Evolutionary conservation across 306 rosid species (phyloP), one percentile per base, ranked within the genome.

Genomic region (Pyrus pyrifolia): DNA sequence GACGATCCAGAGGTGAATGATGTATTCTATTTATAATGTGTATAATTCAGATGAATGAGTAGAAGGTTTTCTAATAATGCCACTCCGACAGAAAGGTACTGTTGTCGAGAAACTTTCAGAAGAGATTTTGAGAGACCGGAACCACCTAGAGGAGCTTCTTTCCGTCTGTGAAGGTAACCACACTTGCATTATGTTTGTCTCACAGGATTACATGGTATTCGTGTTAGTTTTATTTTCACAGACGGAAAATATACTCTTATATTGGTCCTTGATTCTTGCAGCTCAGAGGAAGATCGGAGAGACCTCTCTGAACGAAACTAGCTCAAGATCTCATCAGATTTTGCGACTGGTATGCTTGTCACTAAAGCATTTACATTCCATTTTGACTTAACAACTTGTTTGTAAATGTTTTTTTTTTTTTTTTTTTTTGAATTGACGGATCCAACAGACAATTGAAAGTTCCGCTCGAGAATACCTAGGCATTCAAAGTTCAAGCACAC

Each of bases 311-410:
- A 95, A 95, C 72, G 97, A 92, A 80, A 65, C 88, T 72, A 95
- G 98, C 83, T 95, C 98, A 64, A 88, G 98, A 88, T 95, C 98
- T 69, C 98, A 95, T 88, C 98, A 92, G 81, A 95, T 92, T 81
- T 80, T 95, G 71, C 86, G 98, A 81, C 71, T 95, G 89, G 97
- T 95, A 89, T 80, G 86, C 72, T 80, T 71, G 31, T 68, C 30
- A 19, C 51, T 31, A 44, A 29, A 62, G n/a, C 67, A 52, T 18
- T 61, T 71, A 12, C 14, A 31, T 49, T 67, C 30, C n/a, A 14
- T 21, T 42, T 66, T 71, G 53, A 7, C 29, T 9, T 64, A 19
- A 45, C 13, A 58, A 40, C 17, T 74, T 49, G 44, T 18, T 25
- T 46, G 40, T 58, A 25, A 3, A 40, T 38, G 4, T 21, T 11